phyloP scores from a whole-genome alignment of 441 rosid species.

The Raphanus hybrid region DNA sequence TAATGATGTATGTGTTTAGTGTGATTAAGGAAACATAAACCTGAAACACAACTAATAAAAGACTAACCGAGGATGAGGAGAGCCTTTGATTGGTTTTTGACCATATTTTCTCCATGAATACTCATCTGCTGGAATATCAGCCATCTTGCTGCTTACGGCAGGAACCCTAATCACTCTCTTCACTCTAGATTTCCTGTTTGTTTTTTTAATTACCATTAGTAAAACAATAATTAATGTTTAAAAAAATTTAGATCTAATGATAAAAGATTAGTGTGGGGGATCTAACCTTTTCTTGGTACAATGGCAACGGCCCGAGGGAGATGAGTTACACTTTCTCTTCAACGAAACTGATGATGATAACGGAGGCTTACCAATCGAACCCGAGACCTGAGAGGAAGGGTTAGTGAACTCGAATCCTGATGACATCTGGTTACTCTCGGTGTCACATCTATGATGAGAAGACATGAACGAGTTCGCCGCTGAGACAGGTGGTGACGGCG shows the following conservation, averaged over 20 bases:
- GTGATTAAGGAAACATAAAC: neutral
- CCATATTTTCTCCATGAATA: constrained; percentile 78
- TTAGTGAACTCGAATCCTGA: constrained; percentile 61
- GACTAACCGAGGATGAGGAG: constrained; percentile 76
- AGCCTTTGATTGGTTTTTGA: constrained; percentile 79
- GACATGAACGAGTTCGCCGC: constrained; percentile 69
- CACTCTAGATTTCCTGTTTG: constrained; percentile 54
- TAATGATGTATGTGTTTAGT: constrained; percentile 2
- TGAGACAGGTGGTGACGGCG: constrained; percentile 60
- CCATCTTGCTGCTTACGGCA: constrained; percentile 66
- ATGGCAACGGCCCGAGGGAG: constrained; percentile 64
- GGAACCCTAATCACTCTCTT: constrained; percentile 63
- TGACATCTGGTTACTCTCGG: constrained; percentile 58
- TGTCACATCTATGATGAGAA: constrained; percentile 62
- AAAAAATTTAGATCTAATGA: neutral
- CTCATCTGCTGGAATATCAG: constrained; percentile 72
- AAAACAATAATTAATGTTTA: neutral
- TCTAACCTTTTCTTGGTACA: constrained; percentile 74
- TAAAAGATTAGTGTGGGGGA: neutral
- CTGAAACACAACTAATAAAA: neutral
- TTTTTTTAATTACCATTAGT: neutral
- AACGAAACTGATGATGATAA: constrained; percentile 52
- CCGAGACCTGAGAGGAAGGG: constrained; percentile 51
- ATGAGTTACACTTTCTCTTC: constrained; percentile 64
- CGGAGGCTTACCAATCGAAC: constrained; percentile 63